Conservation (phyloP, 306 rosid species). For the Calophaca sinica region DNA sequence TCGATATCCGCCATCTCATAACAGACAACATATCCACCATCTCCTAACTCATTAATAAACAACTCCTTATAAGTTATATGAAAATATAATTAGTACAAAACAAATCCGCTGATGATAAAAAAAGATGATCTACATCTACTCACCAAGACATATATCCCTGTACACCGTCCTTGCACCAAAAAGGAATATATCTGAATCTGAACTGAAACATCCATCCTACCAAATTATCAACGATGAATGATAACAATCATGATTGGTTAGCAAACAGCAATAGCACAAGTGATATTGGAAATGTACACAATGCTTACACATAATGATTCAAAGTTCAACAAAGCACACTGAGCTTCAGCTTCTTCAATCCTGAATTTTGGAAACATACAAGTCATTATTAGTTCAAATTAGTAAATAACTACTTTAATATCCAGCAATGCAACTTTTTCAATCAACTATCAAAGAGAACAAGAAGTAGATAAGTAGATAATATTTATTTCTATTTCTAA, state of each 20-base stretch:
- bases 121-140: constrained; percentile 34
- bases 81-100: constrained; percentile 1
- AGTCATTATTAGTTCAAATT: constrained; percentile 25
- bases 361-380: constrained; percentile 52
- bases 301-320: constrained; percentile 72
- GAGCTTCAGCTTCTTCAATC: constrained; percentile 93
- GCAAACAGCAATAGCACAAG: constrained; percentile 35
- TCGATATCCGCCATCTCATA: constrained; percentile 84
- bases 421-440: constrained; percentile 29
- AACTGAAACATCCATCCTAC: constrained; percentile 86
- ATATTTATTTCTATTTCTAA: neutral
- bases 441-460: constrained; percentile 29
- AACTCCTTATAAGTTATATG: constrained; percentile 38
- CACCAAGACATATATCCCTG: constrained; percentile 88
- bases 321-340: constrained; percentile 77
- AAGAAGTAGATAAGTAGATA: constrained; percentile 13
- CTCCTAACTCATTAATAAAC: constrained; percentile 62
- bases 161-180: constrained; percentile 85
- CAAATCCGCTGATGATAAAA: neutral
- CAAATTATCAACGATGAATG: constrained; percentile 35
- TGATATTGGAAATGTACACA: constrained; percentile 23
- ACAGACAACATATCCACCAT: constrained; percentile 75
- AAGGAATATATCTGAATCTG: constrained; percentile 85
- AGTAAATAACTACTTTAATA: constrained; percentile 5
- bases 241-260: constrained; percentile 32